Percentiles rank a stretch among this genome's conserved stretches.
Evolutionary conservation across 2,329 filamentous ascomycete genomes (phyloP).

Genomic region (Zasmidium cellare): DNA sequence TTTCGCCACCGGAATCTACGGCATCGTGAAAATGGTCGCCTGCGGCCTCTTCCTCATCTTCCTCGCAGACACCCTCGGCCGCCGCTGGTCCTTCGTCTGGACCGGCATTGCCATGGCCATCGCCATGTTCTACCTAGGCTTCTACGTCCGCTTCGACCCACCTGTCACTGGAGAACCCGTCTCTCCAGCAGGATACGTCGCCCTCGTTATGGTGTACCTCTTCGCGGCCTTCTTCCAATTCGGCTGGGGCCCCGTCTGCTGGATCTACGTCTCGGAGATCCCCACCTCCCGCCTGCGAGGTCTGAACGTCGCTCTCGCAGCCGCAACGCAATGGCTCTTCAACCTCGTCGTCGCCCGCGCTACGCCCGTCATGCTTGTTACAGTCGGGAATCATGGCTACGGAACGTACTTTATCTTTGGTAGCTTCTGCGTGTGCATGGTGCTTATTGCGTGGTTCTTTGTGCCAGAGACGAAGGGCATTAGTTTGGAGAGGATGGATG

Average conservation of each 20-base stretch:
- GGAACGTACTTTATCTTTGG: slow-evolving; percentile 60
- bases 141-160: slow-evolving; percentile 64
- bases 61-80: slow-evolving; percentile 41
- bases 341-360: slow-evolving; percentile 70
- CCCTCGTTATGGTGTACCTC: slow-evolving; percentile 69
- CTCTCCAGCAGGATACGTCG: slow-evolving; percentile 66
- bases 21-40: slow-evolving; percentile 24
- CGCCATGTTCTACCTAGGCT: slow-evolving; percentile 69
- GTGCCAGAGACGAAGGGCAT: slow-evolving; percentile 70
- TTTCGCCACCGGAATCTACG: slow-evolving; percentile 28
- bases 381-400: slow-evolving; percentile 43
- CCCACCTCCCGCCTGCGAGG: slow-evolving; percentile 65
- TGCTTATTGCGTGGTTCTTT: slow-evolving; percentile 65
- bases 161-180: slow-evolving; percentile 56
- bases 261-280: slow-evolving; percentile 72
- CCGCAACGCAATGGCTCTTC: slow-evolving; percentile 65
- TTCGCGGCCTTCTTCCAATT: slow-evolving; percentile 68
- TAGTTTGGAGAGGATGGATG: slow-evolving; percentile 31
- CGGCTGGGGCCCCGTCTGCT: slow-evolving; percentile 67
- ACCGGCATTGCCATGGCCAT: slow-evolving; percentile 53
- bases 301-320: slow-evolving; percentile 66
- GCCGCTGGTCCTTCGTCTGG: slow-evolving; percentile 55
- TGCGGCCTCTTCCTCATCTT: slow-evolving; percentile 24
- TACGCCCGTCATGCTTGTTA: slow-evolving; percentile 65
- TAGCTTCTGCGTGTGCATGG: slow-evolving; percentile 54